phyloP scores from a whole-genome alignment of 495 filamentous ascomycete genomes.

The Trichoderma erinaceum region DNA sequence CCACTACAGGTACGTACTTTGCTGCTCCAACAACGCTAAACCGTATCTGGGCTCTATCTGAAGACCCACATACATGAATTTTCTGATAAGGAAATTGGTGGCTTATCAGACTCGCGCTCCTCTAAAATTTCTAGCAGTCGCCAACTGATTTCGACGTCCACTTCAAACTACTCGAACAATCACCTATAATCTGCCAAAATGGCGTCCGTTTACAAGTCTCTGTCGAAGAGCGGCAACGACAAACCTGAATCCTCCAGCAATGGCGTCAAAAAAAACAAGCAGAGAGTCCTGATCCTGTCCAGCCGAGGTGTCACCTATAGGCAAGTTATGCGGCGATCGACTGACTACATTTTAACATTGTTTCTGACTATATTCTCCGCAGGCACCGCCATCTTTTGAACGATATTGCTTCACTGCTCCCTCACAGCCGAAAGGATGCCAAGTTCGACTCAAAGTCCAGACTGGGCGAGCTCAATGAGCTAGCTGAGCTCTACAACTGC shows the following conservation, averaged over 20 bases:
- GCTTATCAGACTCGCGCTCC: constrained; percentile 18
- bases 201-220: constrained; percentile 90
- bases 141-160: neutral
- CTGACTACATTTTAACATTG: neutral
- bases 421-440: constrained; percentile 86
- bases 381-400: constrained; percentile 91
- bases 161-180: constrained; percentile 4
- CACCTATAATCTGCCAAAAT: constrained; percentile 43
- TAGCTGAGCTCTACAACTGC: constrained; percentile 97
- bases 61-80: neutral
- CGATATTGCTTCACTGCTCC: constrained; percentile 82
- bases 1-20: neutral
- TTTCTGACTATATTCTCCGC: constrained; percentile 14
- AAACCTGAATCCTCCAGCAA: constrained; percentile 34
- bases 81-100: constrained; percentile 10
- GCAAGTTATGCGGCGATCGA: constrained; percentile 37
- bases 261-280: constrained; percentile 54
- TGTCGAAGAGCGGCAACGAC: constrained; percentile 63
- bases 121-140: constrained; percentile 20
- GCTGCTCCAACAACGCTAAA: neutral
- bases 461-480: constrained; percentile 87
- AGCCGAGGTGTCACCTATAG: constrained; percentile 86
- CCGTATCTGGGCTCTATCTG: neutral
- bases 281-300: constrained; percentile 81
- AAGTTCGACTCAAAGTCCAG: constrained; percentile 97